Evolutionary conservation across 2,329 filamentous ascomycete genomes (phyloP).

Genomic region (Sclerotinia spermophila): DNA sequence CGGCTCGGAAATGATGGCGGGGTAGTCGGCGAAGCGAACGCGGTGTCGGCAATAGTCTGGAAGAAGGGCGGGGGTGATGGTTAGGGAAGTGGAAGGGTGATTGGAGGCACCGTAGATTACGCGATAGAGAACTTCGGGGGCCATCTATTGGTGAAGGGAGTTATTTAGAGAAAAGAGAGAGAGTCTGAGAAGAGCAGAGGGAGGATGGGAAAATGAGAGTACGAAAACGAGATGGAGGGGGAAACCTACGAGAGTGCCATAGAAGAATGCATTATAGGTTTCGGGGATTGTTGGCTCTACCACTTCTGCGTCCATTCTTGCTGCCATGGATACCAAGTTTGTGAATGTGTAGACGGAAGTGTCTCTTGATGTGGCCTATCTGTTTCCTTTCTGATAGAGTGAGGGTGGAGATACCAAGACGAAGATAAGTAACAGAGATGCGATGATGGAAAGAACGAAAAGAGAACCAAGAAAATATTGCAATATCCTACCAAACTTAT

Average conservation of each 20-base stretch:
- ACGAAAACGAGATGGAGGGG: not conserved
- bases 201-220: not conserved
- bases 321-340: not conserved
- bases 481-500: not conserved
- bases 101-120: conserved; percentile 62
- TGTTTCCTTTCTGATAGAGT: not conserved
- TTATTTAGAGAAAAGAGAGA: not conserved
- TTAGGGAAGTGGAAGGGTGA: conserved; percentile 46
- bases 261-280: conserved; percentile 30
- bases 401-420: not conserved
- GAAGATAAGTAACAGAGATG: not conserved
- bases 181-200: conserved; percentile 1
- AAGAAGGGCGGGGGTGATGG: conserved; percentile 72
- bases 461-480: not conserved
- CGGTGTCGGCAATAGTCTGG: conserved; percentile 67
- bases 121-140: conserved; percentile 78
- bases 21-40: conserved; percentile 71
- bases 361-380: not conserved
- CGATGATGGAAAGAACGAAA: not conserved
- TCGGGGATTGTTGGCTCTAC: conserved; percentile 16
- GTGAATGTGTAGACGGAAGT: not conserved
- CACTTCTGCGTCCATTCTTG: conserved; percentile 14
- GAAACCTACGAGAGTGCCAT: conserved; percentile 21
- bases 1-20: conserved; percentile 62
- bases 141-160: conserved; percentile 54